Percentiles rank a stretch among this genome's conserved stretches.
Evolutionary conservation across 257 asterid species (phyloP).

Genomic region (Leonotis leonurus): DNA sequence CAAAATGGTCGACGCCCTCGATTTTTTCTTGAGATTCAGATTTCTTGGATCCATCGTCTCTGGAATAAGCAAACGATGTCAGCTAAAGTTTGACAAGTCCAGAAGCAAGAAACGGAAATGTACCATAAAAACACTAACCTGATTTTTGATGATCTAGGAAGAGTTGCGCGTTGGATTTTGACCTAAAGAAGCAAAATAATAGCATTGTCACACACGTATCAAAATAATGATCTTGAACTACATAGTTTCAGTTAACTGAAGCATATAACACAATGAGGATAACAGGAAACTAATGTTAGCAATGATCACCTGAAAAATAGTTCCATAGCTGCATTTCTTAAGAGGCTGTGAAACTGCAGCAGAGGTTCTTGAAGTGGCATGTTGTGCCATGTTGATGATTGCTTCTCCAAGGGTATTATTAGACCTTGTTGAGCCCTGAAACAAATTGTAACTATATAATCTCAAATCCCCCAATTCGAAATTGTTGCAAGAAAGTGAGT

Average conservation of each 20-base stretch:
- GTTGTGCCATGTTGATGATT: conserved; percentile 47
- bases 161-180: conserved; percentile 57
- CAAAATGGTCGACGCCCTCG: conserved; percentile 22
- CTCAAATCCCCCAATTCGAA: background rate
- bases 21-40: conserved; percentile 31
- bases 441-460: background rate
- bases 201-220: too few species aligned
- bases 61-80: conserved; percentile 24
- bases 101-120: conserved; percentile 7
- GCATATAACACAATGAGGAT: too few species aligned
- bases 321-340: conserved; percentile 63
- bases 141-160: conserved; percentile 40
- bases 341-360: conserved; percentile 63
- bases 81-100: conserved; percentile 4
- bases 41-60: conserved; percentile 43
- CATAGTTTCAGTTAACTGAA: too few species aligned
- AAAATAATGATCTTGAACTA: too few species aligned
- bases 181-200: conserved; percentile 46
- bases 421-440: conserved; percentile 70
- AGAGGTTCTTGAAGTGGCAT: conserved; percentile 39
- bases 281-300: too few species aligned
- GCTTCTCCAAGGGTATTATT: conserved; percentile 77
- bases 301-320: conserved; percentile 65
- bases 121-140: conserved; percentile 35
- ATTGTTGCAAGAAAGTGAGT: background rate